These are phyloP conservation scores for Cutaneotrichosporon dermatis DNA, from an alignment of 1,284 basidiomycete species.

Conservation along the genomic window DNA sequence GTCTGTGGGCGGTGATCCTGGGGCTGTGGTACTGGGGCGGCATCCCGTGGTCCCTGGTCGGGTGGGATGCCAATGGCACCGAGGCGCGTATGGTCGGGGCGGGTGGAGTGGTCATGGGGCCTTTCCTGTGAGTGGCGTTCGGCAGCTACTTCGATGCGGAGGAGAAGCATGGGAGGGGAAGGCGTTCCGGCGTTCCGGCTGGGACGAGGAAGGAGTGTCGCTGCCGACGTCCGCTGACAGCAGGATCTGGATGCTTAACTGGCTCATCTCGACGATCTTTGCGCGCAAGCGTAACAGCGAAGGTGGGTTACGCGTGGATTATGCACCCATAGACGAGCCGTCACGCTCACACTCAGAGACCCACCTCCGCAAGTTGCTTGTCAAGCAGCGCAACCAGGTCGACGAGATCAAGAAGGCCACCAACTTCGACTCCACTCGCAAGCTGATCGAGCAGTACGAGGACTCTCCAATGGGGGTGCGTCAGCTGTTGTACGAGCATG, in stretches of 20 bases:
- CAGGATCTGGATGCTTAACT: slow-evolving; percentile 76
- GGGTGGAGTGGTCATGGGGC: slow-evolving; percentile 63
- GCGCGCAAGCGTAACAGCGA: slow-evolving; percentile 75
- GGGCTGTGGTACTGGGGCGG: slow-evolving; percentile 72
- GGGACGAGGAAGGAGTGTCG: too few relatives aligned
- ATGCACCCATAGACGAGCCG: too few relatives aligned
- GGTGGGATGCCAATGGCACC: slow-evolving; percentile 31
- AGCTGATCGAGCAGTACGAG: slow-evolving; percentile 87
- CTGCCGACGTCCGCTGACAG: not conserved
- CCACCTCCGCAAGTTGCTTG: slow-evolving; percentile 67
- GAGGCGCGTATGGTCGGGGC: slow-evolving; percentile 55
- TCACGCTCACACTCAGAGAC: slow-evolving; percentile 58
- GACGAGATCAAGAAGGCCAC: slow-evolving; percentile 98
- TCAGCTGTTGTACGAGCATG: too few relatives aligned
- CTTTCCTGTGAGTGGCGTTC: slow-evolving; percentile 62
- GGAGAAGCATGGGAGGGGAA: too few relatives aligned
- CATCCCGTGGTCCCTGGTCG: slow-evolving; percentile 54
- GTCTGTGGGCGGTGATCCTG: slow-evolving; percentile 73
- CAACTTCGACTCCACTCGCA: slow-evolving; percentile 87
- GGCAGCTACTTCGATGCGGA: too few relatives aligned
- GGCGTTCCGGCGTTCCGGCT: too few relatives aligned
- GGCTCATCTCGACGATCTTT: slow-evolving; percentile 84
- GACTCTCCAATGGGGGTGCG: slow-evolving; percentile 47
- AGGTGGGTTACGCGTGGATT: slow-evolving; percentile 55
- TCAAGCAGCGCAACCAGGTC: slow-evolving; percentile 77